These are phyloP conservation scores for Alternaria dauci DNA, from an alignment of 2,329 filamentous ascomycete species.

Conservation along the genomic window DNA sequence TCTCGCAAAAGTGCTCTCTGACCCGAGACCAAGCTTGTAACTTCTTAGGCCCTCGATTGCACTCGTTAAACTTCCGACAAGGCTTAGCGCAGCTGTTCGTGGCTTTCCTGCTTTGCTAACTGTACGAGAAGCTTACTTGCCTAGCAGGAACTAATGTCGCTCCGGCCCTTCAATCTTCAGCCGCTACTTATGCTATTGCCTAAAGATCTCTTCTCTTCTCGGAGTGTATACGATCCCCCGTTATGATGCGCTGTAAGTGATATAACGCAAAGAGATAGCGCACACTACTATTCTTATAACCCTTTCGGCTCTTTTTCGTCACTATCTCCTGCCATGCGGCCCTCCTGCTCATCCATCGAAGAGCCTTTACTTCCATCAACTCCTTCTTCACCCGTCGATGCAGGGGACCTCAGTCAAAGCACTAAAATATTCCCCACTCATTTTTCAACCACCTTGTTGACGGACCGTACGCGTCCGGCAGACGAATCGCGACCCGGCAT, in stretches of 20 bases:
- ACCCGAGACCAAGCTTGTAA: neutral
- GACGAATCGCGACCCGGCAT: constrained; percentile 5
- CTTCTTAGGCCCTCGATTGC: no score
- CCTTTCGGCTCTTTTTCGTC: neutral
- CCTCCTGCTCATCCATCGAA: neutral
- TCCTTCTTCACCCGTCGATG: neutral
- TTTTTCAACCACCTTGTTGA: neutral
- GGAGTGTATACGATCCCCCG: no score
- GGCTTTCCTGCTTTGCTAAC: neutral
- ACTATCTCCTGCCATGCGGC: neutral
- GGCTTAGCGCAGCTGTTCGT: neutral
- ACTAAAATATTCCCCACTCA: neutral
- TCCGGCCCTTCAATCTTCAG: accelerated
- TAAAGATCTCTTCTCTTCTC: no score
- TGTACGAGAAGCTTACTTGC: no score
- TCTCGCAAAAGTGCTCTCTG: constrained; percentile 14
- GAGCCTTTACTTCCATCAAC: constrained; percentile 2
- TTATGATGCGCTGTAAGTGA: neutral
- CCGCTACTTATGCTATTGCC: neutral
- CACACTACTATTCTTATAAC: no score
- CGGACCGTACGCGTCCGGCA: neutral
- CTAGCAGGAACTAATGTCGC: no score
- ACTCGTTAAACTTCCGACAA: neutral
- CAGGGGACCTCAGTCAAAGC: neutral
- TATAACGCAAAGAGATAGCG: neutral